These are phyloP conservation scores for Thalassiosira hispida DNA, from an alignment of 352 stramenopile species.

Conservation along the genomic window DNA sequence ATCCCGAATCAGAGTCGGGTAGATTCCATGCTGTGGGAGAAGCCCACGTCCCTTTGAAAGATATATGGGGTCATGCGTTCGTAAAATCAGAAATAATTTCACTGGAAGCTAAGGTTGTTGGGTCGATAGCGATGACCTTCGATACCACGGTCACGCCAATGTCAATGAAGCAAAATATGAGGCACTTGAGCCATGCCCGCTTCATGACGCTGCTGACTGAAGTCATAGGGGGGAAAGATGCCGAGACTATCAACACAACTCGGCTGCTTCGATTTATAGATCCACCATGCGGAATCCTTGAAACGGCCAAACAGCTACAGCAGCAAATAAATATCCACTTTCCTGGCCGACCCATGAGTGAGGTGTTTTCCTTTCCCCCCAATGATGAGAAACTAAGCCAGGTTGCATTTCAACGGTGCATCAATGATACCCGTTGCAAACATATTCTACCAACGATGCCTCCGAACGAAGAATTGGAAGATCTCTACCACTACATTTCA, in stretches of 20 bases:
- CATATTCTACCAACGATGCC: conserved; percentile 2
- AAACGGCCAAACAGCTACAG: conserved; percentile 12
- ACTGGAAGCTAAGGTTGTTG: conserved; percentile 19
- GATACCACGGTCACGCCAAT: not conserved
- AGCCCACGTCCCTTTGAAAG: conserved; percentile 14
- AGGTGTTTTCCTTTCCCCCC: conserved; percentile 4
- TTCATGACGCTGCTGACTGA: conserved; percentile 20
- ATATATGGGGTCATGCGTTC: conserved; percentile 12
- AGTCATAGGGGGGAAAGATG: not conserved
- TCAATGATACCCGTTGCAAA: conserved; percentile 7
- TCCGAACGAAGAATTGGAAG: conserved; percentile 21
- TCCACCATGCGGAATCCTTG: conserved; percentile 13
- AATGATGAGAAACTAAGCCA: not conserved
- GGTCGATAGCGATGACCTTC: conserved; percentile 10
- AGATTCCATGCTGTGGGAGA: conserved; percentile 24
- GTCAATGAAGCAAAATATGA: not conserved
- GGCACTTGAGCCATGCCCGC: not conserved
- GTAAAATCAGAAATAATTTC: conserved; percentile 17
- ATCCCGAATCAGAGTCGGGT: not conserved
- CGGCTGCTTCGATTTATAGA: conserved; percentile 15
- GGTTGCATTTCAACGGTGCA: not conserved
- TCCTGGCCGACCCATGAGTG: not conserved
- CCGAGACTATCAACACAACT: not conserved
- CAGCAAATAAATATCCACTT: not conserved
- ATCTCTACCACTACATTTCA: conserved; percentile 26